Base-by-base conservation (phyloP, 768 basidiomycete species). In the Dentipellis sp. region DNA sequence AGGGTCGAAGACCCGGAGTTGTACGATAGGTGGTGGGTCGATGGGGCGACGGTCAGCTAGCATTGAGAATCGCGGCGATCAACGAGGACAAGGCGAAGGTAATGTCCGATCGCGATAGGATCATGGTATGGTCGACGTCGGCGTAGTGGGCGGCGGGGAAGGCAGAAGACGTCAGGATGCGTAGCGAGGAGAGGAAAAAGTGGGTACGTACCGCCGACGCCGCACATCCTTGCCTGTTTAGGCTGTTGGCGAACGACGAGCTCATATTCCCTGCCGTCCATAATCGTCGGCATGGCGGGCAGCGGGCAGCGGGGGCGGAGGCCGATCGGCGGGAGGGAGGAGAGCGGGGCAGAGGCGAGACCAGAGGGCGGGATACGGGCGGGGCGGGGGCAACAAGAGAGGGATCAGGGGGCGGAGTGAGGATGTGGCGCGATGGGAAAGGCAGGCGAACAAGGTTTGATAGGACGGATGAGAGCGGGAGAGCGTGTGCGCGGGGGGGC, bases 1-100 rank as follows among this genome's bases (percentile, higher is more conserved):
- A 9, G 81, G 84, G 71, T 93, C 88, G 63, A 91, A 76, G 54
- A 97, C 90, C 54, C 88, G 84, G 8, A 97, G 82, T 69, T 95
- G 92, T n/a, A 97, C 84, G 72, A 97, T 94, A 16, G 94, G 94
- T 1, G 94, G 93, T 0, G 94, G 94, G 75, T 97, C 94, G 67
- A 97, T 93, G 2, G 94, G 94, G 38, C 94, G 79, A n/a, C 94
- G 81, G 78, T 95, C 94, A 55, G 91, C 93, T 88, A 56, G 55
- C 35, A 50, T 17, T 34, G 37, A 35, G 39, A 53, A 56, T n/a
- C n/a, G n/a, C n/a, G n/a, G n/a, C n/a, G n/a, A n/a, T n/a, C n/a
- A n/a, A n/a, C n/a, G n/a, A n/a, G n/a, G n/a, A n/a, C n/a, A n/a
- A n/a, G n/a, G n/a, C n/a, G n/a, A n/a, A n/a, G n/a, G n/a, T n/a